Conservation (phyloP, 116 monocot species). For the Zostera marina region DNA sequence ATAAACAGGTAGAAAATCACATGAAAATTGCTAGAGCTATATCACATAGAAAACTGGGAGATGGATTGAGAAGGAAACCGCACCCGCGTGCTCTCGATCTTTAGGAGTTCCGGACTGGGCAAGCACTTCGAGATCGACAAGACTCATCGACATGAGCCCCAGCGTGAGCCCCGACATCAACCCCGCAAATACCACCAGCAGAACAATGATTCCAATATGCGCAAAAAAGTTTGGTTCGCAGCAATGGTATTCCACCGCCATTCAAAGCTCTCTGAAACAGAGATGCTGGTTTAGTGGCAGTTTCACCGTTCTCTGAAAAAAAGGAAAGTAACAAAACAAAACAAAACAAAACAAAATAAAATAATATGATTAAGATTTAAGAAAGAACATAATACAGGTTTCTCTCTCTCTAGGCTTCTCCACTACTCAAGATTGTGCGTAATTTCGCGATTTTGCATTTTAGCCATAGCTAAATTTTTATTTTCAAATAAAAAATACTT, state of each 20-base stretch:
- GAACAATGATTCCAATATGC: conserved; percentile 29
- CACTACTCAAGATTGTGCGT: too few species aligned
- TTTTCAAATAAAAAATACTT: too few species aligned
- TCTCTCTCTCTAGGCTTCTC: too few species aligned
- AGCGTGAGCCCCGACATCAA: conserved; percentile 94
- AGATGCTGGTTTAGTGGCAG: neutral
- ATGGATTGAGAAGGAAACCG: neutral
- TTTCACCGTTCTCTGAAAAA: neutral
- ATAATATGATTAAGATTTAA: too few species aligned
- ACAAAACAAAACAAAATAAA: too few species aligned
- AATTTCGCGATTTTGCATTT: too few species aligned
- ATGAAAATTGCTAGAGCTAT: neutral
- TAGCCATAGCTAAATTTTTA: too few species aligned
- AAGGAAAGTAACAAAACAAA: too few species aligned
- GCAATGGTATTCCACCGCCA: conserved; percentile 48
- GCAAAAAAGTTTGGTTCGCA: conserved; percentile 50
- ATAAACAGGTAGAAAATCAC: neutral
- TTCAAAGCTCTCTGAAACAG: neutral
- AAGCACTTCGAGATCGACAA: conserved; percentile 89
- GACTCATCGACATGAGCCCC: conserved; percentile 81
- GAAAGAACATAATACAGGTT: too few species aligned
- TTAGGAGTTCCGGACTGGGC: conserved; percentile 62
- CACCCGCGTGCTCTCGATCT: conserved; percentile 71
- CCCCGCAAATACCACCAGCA: conserved; percentile 81
- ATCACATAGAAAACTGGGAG: neutral